Evolutionary conservation across 805 yeast genomes (phyloP).

Genomic region (Barnettozyma californica): DNA sequence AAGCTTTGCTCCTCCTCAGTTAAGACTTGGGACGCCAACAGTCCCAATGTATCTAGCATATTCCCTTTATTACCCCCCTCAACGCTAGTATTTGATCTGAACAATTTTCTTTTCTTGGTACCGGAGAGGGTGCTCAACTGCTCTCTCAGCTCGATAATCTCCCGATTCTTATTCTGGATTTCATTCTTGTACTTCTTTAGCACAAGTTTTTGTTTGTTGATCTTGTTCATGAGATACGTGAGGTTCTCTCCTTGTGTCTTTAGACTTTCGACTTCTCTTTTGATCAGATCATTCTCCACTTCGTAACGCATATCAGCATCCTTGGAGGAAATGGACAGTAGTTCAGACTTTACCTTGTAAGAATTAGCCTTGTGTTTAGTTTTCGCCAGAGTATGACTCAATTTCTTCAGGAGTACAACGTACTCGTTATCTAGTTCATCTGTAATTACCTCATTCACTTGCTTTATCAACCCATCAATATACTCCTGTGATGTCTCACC

Average conservation of each 20-base stretch:
- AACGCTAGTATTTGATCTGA: slow-evolving; percentile 7
- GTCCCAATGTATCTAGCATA: slow-evolving; percentile 46
- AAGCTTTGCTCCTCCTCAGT: slow-evolving; percentile 28
- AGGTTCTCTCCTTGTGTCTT: slow-evolving; percentile 28
- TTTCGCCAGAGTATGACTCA: slow-evolving; percentile 21
- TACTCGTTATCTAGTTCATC: slow-evolving; percentile 8
- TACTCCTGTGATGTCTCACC: slow-evolving; percentile 2
- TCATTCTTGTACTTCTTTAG: slow-evolving; percentile 40
- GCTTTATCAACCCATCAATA: slow-evolving; percentile 3
- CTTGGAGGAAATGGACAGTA: slow-evolving; percentile 37
- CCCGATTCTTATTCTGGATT: slow-evolving; percentile 38
- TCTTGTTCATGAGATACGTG: slow-evolving; percentile 32
- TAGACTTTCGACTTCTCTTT: slow-evolving; percentile 42
- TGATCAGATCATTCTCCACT: slow-evolving; percentile 40
- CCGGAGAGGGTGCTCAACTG: slow-evolving; percentile 5
- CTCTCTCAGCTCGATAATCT: slow-evolving; percentile 35
- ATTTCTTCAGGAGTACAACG: slow-evolving; percentile 13
- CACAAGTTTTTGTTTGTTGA: slow-evolving; percentile 36
- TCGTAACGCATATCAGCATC: slow-evolving; percentile 42
- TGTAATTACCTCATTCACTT: slow-evolving; percentile 1
- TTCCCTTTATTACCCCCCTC: slow-evolving; percentile 4
- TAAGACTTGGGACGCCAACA: slow-evolving; percentile 49
- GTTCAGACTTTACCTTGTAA: slow-evolving; percentile 32
- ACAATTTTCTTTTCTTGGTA: slow-evolving; percentile 13
- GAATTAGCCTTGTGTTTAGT: slow-evolving; percentile 29